These are phyloP conservation scores for Limnomonas spitsbergensis DNA, from an alignment of 139 green algal genomes.

Conservation along the genomic window DNA sequence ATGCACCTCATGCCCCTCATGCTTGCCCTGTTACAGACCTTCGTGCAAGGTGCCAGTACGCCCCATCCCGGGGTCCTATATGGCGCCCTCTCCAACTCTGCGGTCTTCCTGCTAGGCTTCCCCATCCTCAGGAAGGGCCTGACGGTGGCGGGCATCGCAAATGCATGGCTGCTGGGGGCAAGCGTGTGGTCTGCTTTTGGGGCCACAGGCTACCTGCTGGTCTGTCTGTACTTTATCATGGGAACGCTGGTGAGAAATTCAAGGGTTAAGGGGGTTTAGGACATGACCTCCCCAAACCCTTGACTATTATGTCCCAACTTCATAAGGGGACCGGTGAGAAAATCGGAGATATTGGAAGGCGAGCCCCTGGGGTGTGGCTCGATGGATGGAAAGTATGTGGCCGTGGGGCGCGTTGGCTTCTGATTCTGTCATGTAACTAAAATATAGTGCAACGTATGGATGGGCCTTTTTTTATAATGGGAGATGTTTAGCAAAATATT, in stretches of 20 bases:
- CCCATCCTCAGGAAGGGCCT: slow-evolving; percentile 73
- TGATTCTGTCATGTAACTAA: too few species aligned
- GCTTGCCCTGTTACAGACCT: neutral
- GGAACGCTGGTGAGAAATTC: slow-evolving; percentile 60
- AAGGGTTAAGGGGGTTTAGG: neutral
- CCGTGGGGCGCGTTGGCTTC: too few species aligned
- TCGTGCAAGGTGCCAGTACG: neutral
- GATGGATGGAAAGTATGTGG: too few species aligned
- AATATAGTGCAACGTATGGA: too few species aligned
- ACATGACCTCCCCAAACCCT: too few species aligned
- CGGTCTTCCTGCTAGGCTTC: slow-evolving; percentile 46
- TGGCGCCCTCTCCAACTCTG: slow-evolving; percentile 20
- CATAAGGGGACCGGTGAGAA: too few species aligned
- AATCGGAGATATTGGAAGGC: too few species aligned
- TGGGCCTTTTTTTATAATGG: too few species aligned
- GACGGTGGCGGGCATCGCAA: slow-evolving; percentile 58
- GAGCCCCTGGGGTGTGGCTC: too few species aligned
- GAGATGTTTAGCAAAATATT: too few species aligned
- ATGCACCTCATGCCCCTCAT: too few species aligned
- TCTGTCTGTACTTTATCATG: slow-evolving; percentile 95
- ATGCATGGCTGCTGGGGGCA: slow-evolving; percentile 78
- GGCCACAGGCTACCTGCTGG: slow-evolving; percentile 67
- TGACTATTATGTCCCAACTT: too few species aligned
- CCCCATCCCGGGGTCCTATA: slow-evolving; percentile 26
- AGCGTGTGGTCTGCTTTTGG: slow-evolving; percentile 81